Percentiles rank a stretch among this genome's conserved stretches.
Evolutionary conservation across 2,329 filamentous ascomycete species (phyloP).

Genomic region (Stemphylium lycopersici): DNA sequence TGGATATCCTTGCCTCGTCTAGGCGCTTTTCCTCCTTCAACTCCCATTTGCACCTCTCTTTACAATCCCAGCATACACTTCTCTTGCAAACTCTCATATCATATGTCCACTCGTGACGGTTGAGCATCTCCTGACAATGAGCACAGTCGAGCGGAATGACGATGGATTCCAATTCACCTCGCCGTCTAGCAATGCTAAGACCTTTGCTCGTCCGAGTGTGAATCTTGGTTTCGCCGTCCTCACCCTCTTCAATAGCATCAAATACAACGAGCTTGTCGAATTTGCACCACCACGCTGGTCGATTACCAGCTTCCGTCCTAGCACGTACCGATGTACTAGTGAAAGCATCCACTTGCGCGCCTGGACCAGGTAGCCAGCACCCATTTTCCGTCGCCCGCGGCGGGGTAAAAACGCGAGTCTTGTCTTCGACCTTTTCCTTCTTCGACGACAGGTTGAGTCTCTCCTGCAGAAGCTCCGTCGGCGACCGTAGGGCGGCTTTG

Average conservation of each 20-base stretch:
- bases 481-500: conserved; percentile 39
- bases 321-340: conserved; percentile 37
- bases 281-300: conserved; percentile 47
- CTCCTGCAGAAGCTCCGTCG: conserved; percentile 40
- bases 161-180: conserved; percentile 38
- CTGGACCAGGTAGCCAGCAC: conserved; percentile 39
- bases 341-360: conserved; percentile 27
- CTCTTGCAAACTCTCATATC: conserved; percentile 42
- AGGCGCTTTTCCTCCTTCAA: background rate
- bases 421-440: conserved; percentile 25
- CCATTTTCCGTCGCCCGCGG: conserved; percentile 34
- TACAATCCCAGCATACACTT: conserved; percentile 44
- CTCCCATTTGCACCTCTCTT: conserved; percentile 43
- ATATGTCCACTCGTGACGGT: conserved; percentile 44
- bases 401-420: conserved; percentile 33
- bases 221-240: conserved; percentile 20
- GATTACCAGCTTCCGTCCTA: conserved; percentile 25
- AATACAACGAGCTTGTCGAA: conserved; percentile 44
- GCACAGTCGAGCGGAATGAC: conserved; percentile 39
- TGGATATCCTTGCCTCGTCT: background rate
- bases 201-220: conserved; percentile 40
- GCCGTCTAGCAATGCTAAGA: conserved; percentile 35
- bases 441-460: conserved; percentile 34
- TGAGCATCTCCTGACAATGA: conserved; percentile 45
- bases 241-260: conserved; percentile 30